These are phyloP conservation scores for Phytopythium helicoides DNA, from an alignment of 352 stramenopile species.

Conservation along the genomic window DNA sequence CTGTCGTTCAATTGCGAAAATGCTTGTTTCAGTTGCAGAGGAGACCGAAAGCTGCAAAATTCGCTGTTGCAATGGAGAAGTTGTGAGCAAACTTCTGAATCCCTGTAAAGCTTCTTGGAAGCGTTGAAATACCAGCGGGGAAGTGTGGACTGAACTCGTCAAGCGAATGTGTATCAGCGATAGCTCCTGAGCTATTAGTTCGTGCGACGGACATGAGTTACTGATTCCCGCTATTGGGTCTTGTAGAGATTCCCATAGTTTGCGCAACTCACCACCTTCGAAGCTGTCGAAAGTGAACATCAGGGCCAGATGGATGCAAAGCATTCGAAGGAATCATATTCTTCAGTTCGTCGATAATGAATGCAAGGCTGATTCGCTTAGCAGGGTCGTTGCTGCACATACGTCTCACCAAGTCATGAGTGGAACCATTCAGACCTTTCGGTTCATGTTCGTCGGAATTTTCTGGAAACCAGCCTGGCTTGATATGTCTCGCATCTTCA, in stretches of 20 bases:
- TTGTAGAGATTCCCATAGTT: not conserved
- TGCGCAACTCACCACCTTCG: not conserved
- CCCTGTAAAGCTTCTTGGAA: not conserved
- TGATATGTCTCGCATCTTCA: no score
- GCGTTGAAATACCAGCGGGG: not conserved
- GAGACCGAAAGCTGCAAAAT: no score
- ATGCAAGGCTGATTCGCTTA: slow-evolving; percentile 13
- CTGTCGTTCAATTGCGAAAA: no score
- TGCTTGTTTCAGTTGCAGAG: no score
- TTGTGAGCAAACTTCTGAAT: not conserved
- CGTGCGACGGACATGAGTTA: not conserved
- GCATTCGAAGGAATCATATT: no score
- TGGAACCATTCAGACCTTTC: not conserved
- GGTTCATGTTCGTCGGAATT: no score
- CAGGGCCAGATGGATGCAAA: no score
- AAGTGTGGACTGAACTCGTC: not conserved
- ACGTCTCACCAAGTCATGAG: slow-evolving; percentile 16
- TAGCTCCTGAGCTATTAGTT: no score
- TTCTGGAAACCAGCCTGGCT: no score
- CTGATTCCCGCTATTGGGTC: not conserved
- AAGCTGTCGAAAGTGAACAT: not conserved
- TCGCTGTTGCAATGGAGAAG: no score
- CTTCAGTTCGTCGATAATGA: slow-evolving; percentile 9
- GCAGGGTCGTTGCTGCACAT: not conserved
- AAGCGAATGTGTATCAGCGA: not conserved